Base-by-base conservation (phyloP, 164 flowering plant genomes). In the Berberis thunbergii region DNA sequence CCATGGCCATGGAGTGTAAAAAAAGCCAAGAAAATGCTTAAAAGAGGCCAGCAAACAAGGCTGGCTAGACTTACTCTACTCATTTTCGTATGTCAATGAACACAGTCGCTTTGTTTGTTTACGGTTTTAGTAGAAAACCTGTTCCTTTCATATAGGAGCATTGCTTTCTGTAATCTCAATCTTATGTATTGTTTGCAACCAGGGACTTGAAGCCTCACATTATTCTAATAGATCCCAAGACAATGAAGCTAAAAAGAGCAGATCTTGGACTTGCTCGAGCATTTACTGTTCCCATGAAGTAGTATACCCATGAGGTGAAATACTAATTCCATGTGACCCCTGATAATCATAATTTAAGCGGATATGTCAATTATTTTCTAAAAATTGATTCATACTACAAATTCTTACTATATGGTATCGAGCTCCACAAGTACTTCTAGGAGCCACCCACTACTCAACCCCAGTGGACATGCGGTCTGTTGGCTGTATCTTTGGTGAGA, bases 181-280 rank as follows among this genome's bases (percentile, higher is more conserved):
- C 8, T 39, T 7, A 41, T 68, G 41, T 59, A 1, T n/a, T 43
- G 4, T 54, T 12, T 10, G n/a, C 45, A n/a, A 38, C 13, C 69
- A 91, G 98, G 81, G 98, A 91, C 73, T 84, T 94, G 53, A 94
- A 94, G 75, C 97, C 97, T 54, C 97, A 94, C 73, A 94, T 91
- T 76, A 91, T 94, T 26, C 70, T 94, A 73, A 87, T 94, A 97
- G 97, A 87, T 72, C 81, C 75, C 13, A 86, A 82, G 76, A 81
- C 91, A 1, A 68, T 74, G 82, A 68, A 54, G 75, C 98, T 94
- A 54, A 94, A 94, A 63, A 89, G 88, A 49, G 98, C 98, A 41
- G 97, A 94, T 73, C 93, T 91, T 67, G 97, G 98, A 11, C 81
- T 94, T 0, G 96, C 93, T 57, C 74, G 98, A 58, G 86, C 95